Base-by-base conservation (phyloP, 2,329 filamentous ascomycete species). In the Nothophaeocryptopus gaeumannii region DNA sequence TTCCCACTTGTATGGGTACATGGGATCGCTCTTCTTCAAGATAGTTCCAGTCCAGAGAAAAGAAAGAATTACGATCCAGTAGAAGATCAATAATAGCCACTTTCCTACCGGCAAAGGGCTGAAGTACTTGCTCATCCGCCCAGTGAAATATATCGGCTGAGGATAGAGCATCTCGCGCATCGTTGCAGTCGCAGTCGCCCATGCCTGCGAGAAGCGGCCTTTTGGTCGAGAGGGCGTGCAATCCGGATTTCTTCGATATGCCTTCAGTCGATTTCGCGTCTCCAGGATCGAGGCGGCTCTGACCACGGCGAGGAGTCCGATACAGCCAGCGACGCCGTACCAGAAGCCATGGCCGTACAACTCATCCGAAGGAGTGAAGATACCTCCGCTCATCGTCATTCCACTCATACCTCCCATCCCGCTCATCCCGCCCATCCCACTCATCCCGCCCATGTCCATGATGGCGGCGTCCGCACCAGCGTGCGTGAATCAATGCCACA, bases 1-100 rank as follows among this genome's bases (percentile, higher is more conserved):
- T 64, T 86, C 83, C 62, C 63, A 66, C 32, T 62, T 63, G 48
- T 66, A 67, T 8, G 56, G 53, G 45, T 65, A 64, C 50, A 63
- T 58, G 5, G 55, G 47, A 38, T 63, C 59, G 30, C 50, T 51
- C 11, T 49, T 48, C 10, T 52, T 52, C n/a, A 67, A 45, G 30
- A 67, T 64, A 2, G 58, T 60, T 39, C 61, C 56, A 39, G 51
- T 61, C 64, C 64, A 66, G 5, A 67, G 59, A 20, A 65, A 56
- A 13, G 47, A 55, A 2, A 66, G 54, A 12, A 67, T 53, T 8
- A 63, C 52, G 5, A 55, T 60, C 63, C 63, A 67, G 56, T 67
- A 66, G n/a, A 60, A 50, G 5, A 46, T 45, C 8, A 67, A 49
- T 0, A 64, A 40, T 3, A 66, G 50, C 58, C 63, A 67, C 20